Evolutionary conservation across 1,284 basidiomycete species (phyloP).

Genomic region (Pterulicium gracile): DNA sequence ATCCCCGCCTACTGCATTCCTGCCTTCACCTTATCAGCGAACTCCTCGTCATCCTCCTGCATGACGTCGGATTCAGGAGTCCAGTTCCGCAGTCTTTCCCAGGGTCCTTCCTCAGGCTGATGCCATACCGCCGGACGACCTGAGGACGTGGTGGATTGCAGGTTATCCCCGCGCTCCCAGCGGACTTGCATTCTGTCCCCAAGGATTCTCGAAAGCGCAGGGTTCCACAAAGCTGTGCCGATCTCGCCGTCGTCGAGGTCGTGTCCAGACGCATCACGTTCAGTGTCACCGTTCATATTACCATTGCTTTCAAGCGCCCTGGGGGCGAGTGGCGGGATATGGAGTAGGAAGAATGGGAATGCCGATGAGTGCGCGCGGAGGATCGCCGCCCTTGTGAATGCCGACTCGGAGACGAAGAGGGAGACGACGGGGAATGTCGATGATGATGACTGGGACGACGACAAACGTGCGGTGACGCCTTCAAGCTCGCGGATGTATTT

Average conservation of each 20-base stretch:
- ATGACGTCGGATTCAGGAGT: slow-evolving; percentile 14
- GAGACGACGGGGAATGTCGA: slow-evolving; percentile 53
- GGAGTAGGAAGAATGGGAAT: slow-evolving; percentile 67
- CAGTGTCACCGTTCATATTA: not conserved
- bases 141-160: slow-evolving; percentile 31
- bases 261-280: not conserved
- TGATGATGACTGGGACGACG: slow-evolving; percentile 14
- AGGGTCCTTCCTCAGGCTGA: not conserved
- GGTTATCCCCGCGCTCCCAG: slow-evolving; percentile 43
- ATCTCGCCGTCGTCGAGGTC: slow-evolving; percentile 12
- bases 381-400: slow-evolving; percentile 61
- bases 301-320: not conserved
- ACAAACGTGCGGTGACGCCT: slow-evolving; percentile 56
- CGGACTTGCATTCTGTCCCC: slow-evolving; percentile 48
- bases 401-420: slow-evolving; percentile 65
- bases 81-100: slow-evolving; percentile 23
- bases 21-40: not conserved
- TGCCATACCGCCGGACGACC: slow-evolving; percentile 41
- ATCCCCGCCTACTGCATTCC: too few species aligned
- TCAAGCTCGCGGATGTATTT: slow-evolving; percentile 81
- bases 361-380: slow-evolving; percentile 59
- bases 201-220: slow-evolving; percentile 46
- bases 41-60: not conserved
- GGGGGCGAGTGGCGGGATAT: slow-evolving; percentile 50
- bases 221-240: slow-evolving; percentile 54